Base-by-base conservation (phyloP, 805 yeast species). In the Metschnikowia orientalis region DNA sequence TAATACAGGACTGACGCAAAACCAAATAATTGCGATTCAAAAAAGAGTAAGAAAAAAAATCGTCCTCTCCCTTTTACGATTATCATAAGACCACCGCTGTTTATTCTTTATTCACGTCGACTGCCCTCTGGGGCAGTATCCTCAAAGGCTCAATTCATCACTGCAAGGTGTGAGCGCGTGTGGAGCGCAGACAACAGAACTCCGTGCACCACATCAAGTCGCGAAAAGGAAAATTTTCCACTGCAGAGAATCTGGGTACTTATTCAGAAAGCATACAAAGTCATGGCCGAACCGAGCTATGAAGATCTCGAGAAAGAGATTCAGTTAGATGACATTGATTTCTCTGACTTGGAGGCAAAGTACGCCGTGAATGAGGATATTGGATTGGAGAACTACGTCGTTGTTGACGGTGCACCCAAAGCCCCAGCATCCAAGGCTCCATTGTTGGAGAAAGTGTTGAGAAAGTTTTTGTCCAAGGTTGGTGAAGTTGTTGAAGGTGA, bases 361-460 rank as follows among this genome's bases (percentile, higher is more conserved):
- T 87, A 73, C 59, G 60, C 74, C 15, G 78, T 82, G 30, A 51
- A 56, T 32, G 73, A 75, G 36, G 77, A 75, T 32, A 63, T 71
- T 37, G 75, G 78, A 31, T 70, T 84, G 37, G 95, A 85, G 52
- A 75, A 75, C 51, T 88, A 77, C 54, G 77, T 90, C 37, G 84
- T 90, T 18, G 82, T 87, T 32, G 97, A 88, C 57, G 98, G 98
- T 29, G 89, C 95, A 8, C 99, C 99, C 47, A 70, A 87, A 41
- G 95, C 95, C 16, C 95, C 97, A 38, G 95, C 81, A 56, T 59
- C 86, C 33, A 92, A 92, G 63, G 84, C 79, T 32, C 84, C 87
- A 35, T 77, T 84, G 38, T 73, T 92, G 55, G 74, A 79, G 47
- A 89, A 86, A 59, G 97, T 94, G 27, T 73, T 92, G 53, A 75